Evolutionary conservation across 1,284 basidiomycete species (phyloP).

Genomic region (Ustilago sp.): DNA sequence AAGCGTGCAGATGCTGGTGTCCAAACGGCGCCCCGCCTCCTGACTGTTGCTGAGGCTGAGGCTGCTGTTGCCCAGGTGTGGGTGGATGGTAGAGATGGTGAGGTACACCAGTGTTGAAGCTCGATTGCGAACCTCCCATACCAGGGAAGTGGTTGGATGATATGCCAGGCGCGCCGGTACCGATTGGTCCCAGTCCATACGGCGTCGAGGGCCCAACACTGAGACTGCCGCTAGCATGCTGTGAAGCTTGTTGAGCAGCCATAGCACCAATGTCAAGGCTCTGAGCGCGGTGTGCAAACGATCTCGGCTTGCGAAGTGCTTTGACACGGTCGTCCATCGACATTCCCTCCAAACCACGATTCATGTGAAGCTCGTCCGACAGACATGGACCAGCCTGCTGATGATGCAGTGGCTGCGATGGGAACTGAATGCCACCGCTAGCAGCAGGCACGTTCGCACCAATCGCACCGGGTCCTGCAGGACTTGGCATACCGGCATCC

Average conservation of each 20-base stretch:
- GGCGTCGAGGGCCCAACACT: slow-evolving; percentile 47
- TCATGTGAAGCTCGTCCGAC: slow-evolving; percentile 54
- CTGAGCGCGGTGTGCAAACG: slow-evolving; percentile 62
- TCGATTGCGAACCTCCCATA: slow-evolving; percentile 29
- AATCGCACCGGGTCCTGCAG: slow-evolving; percentile 31
- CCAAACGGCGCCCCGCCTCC: slow-evolving; percentile 10
- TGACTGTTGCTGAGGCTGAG: slow-evolving; percentile 20
- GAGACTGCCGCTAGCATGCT: slow-evolving; percentile 36
- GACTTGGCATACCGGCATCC: slow-evolving; percentile 24
- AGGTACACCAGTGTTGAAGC: slow-evolving; percentile 18
- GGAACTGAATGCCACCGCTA: slow-evolving; percentile 51
- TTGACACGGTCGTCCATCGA: slow-evolving; percentile 57
- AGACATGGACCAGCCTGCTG: slow-evolving; percentile 41
- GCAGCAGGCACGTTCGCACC: slow-evolving; percentile 13
- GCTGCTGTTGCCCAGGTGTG: slow-evolving; percentile 22
- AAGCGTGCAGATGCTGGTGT: slow-evolving; percentile 37
- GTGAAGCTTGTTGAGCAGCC: slow-evolving; percentile 55
- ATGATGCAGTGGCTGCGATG: slow-evolving; percentile 43
- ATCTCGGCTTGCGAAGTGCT: slow-evolving; percentile 58
- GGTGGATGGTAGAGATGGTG: slow-evolving; percentile 34
- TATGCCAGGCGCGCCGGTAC: slow-evolving; percentile 35
- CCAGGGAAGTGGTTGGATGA: slow-evolving; percentile 37
- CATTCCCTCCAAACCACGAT: slow-evolving; percentile 45
- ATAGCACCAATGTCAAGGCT: slow-evolving; percentile 62
- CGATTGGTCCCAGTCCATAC: slow-evolving; percentile 51